Evolutionary conservation across 2,329 filamentous ascomycete species (phyloP).

Genomic region (Peltaster fructicola): DNA sequence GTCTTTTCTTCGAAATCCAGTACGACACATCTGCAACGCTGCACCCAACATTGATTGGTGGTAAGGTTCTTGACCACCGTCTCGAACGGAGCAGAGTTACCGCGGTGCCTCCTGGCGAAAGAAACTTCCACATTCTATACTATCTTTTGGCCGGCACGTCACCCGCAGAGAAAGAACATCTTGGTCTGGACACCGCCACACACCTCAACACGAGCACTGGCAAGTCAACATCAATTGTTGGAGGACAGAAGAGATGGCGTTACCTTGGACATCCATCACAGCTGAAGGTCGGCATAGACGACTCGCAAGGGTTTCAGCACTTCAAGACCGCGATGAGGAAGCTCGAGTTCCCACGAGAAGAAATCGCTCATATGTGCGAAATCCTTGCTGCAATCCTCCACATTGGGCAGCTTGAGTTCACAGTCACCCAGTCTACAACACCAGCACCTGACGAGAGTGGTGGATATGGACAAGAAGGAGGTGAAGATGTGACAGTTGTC

Average conservation of each 20-base stretch:
- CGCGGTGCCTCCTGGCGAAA: constrained; percentile 82
- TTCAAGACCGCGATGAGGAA: constrained; percentile 94
- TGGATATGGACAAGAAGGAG: constrained; percentile 89
- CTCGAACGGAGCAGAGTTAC: constrained; percentile 83
- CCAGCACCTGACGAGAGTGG: constrained; percentile 78
- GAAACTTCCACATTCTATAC: constrained; percentile 91
- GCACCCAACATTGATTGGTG: constrained; percentile 77
- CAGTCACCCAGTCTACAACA: constrained; percentile 61
- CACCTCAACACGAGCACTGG: constrained; percentile 36
- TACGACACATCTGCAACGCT: constrained; percentile 79
- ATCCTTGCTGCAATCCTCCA: constrained; percentile 88
- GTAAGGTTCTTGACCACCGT: constrained; percentile 84
- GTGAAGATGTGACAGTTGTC: constrained; percentile 66
- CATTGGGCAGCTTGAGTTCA: constrained; percentile 91
- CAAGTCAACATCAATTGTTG: constrained; percentile 35
- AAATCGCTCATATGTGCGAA: constrained; percentile 95
- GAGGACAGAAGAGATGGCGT: constrained; percentile 70
- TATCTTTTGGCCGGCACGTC: constrained; percentile 90
- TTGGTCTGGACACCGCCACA: constrained; percentile 39
- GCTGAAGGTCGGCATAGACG: constrained; percentile 91
- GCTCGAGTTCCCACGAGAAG: constrained; percentile 78
- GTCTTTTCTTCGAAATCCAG: constrained; percentile 88
- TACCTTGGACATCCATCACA: constrained; percentile 94
- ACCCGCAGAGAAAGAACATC: constrained; percentile 70
- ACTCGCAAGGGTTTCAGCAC: constrained; percentile 84